These are phyloP conservation scores for Quercus alba DNA, from an alignment of 306 rosid species.

Conservation along the genomic window DNA sequence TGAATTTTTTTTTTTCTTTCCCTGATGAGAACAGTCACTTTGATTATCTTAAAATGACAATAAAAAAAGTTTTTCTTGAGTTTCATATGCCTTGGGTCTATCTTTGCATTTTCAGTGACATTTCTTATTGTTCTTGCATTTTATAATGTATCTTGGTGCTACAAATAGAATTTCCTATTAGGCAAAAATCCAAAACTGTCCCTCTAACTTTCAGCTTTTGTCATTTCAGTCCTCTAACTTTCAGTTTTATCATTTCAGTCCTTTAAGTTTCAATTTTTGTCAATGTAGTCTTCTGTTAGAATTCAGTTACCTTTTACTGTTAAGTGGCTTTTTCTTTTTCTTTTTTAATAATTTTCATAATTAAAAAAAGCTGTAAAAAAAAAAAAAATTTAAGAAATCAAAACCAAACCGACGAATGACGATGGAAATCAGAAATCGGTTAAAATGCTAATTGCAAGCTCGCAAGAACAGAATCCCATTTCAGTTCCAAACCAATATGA, in stretches of 20 bases:
- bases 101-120: not conserved
- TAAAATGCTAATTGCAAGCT: conserved; percentile 78
- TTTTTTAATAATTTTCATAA: too few species aligned
- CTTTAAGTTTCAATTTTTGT: too few species aligned
- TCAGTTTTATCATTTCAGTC: too few species aligned
- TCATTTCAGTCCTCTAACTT: too few species aligned
- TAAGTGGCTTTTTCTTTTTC: too few species aligned
- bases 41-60: not conserved
- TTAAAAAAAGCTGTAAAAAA: too few species aligned
- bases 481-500: conserved; percentile 31
- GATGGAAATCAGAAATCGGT: not conserved
- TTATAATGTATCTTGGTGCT: not conserved
- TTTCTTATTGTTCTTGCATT: conserved; percentile 2
- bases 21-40: not conserved
- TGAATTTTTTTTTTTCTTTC: not conserved
- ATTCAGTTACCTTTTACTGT: too few species aligned
- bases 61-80: not conserved
- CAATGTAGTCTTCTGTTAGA: too few species aligned
- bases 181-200: too few species aligned
- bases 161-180: not conserved
- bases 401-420: too few species aligned
- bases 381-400: too few species aligned
- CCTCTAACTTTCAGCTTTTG: too few species aligned
- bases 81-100: not conserved
- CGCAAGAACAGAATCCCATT: conserved; percentile 66